Conservation (phyloP, 495 filamentous ascomycete genomes). For the Penicillium canescens region DNA sequence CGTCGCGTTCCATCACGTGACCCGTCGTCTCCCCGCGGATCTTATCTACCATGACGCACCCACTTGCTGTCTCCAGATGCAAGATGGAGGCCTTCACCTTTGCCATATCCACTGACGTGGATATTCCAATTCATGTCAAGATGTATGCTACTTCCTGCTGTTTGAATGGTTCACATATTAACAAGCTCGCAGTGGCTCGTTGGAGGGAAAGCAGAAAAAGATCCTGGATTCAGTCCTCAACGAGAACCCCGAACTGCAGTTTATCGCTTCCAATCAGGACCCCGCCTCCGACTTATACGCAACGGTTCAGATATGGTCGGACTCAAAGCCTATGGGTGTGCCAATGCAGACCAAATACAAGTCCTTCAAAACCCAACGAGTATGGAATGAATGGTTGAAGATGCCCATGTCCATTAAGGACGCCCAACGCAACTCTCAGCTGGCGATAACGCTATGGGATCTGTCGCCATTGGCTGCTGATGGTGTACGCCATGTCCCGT, state of each 20-base stretch:
- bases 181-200: constrained; percentile 60
- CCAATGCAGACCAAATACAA: constrained; percentile 91
- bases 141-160: constrained; percentile 55
- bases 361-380: constrained; percentile 74
- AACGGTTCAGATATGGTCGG: constrained; percentile 91
- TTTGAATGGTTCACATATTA: constrained; percentile 11
- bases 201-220: constrained; percentile 84
- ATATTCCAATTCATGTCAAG: constrained; percentile 78
- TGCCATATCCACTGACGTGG: constrained; percentile 77
- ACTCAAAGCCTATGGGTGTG: constrained; percentile 91
- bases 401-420: constrained; percentile 81
- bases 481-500: constrained; percentile 73
- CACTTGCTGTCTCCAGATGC: constrained; percentile 4
- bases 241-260: constrained; percentile 72
- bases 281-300: constrained; percentile 85
- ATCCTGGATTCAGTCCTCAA: constrained; percentile 78
- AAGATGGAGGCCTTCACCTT: constrained; percentile 94
- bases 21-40: neutral
- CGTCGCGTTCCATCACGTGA: constrained; percentile 6
- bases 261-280: constrained; percentile 78
- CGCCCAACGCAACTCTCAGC: constrained; percentile 72
- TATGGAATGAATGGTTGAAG: constrained; percentile 95
- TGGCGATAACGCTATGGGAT: constrained; percentile 97
- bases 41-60: constrained; percentile 13
- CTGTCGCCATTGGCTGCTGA: constrained; percentile 73